Conservation (phyloP, 495 filamentous ascomycete species). For the Penicillium subrubescens region DNA sequence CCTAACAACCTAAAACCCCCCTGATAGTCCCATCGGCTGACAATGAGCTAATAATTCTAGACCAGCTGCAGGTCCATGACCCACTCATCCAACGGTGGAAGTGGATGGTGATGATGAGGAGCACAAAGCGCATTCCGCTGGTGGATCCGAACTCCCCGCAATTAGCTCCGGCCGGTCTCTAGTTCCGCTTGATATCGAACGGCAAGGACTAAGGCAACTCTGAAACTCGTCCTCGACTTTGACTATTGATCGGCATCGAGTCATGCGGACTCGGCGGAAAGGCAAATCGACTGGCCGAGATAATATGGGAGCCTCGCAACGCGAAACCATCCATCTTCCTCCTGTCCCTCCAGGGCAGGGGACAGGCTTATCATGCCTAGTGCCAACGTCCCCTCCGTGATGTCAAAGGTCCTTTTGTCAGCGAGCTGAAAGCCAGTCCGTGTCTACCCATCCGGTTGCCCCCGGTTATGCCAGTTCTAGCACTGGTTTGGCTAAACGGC, state of each 20-base stretch:
- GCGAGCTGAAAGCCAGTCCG: background rate
- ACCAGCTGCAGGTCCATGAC: slow-evolving; percentile 9
- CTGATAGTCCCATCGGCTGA: background rate
- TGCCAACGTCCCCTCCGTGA: background rate
- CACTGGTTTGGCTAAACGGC: background rate
- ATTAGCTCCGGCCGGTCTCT: slow-evolving; percentile 7
- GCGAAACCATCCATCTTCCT: background rate
- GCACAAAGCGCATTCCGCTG: background rate
- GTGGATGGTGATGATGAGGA: background rate
- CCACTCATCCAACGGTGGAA: background rate
- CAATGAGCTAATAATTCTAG: slow-evolving; percentile 1
- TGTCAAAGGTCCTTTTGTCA: background rate
- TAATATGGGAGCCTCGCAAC: background rate
- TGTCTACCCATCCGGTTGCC: background rate
- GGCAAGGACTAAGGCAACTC: slow-evolving; percentile 2
- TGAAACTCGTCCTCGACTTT: background rate
- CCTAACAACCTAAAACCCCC: background rate
- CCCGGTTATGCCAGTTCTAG: background rate
- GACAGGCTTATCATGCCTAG: slow-evolving; percentile 2
- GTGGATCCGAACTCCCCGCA: slow-evolving; percentile 15
- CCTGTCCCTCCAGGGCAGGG: too few species aligned
- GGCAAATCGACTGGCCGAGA: background rate
- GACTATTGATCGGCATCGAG: background rate
- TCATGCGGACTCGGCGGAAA: background rate
- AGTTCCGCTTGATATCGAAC: slow-evolving; percentile 2